These are phyloP conservation scores for Lipomyces lipofer DNA, from an alignment of 805 yeast species.

Conservation along the genomic window DNA sequence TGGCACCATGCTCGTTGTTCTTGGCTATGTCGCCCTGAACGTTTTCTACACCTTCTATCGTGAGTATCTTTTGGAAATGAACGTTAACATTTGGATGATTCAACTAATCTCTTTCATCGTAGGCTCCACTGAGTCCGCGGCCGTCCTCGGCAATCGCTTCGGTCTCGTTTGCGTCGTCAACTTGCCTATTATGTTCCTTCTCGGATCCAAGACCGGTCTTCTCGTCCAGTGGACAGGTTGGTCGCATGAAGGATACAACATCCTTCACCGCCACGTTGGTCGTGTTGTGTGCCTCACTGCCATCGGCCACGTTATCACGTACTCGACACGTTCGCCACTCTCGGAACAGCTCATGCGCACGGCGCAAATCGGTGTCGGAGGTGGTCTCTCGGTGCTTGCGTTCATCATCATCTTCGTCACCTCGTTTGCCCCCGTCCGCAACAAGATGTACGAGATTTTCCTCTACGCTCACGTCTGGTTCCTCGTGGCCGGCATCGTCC, in stretches of 20 bases:
- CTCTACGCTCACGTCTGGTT: constrained; percentile 32
- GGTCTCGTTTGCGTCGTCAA: constrained; percentile 32
- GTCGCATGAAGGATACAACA: constrained; percentile 32
- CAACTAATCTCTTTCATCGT: neutral
- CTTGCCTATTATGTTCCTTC: constrained; percentile 32
- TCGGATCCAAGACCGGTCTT: constrained; percentile 32
- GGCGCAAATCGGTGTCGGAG: constrained; percentile 28
- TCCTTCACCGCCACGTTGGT: constrained; percentile 32
- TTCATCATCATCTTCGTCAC: constrained; percentile 30
- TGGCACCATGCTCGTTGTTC: constrained; percentile 31
- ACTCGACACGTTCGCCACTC: constrained; percentile 16
- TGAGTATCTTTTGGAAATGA: neutral
- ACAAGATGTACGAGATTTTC: constrained; percentile 30
- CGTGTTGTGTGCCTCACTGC: constrained; percentile 32
- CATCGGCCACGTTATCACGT: constrained; percentile 30
- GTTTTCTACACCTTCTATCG: constrained; percentile 31
- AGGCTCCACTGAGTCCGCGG: constrained; percentile 16
- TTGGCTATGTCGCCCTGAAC: constrained; percentile 27
- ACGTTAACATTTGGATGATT: too few relatives aligned
- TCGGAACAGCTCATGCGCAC: constrained; percentile 24
- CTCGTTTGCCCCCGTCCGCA: constrained; percentile 31
- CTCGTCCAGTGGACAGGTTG: constrained; percentile 33
- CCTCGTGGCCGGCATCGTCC: constrained; percentile 29
- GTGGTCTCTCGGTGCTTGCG: constrained; percentile 27
- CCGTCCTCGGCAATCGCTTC: constrained; percentile 30